Evolutionary conservation across 116 monocot genomes (phyloP).

Genomic region (Dioscorea cayenensis): DNA sequence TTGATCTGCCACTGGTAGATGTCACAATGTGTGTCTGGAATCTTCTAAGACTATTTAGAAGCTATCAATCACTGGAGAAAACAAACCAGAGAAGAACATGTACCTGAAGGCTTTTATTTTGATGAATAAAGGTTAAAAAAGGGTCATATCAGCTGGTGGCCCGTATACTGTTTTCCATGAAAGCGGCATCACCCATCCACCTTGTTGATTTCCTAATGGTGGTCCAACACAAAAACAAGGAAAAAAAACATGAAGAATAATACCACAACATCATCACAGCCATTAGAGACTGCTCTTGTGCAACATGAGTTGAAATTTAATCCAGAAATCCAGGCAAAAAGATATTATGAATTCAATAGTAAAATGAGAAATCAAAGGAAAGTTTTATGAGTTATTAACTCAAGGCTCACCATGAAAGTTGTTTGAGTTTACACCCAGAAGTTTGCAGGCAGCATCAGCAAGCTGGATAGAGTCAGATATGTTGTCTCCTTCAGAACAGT

Average conservation of each 20-base stretch:
- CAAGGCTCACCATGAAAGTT: conserved; percentile 36
- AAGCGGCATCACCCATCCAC: conserved; percentile 65
- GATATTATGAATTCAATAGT: not conserved
- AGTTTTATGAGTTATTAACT: not conserved
- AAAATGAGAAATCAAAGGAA: not conserved
- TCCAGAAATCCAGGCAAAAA: not conserved
- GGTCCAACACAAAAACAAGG: not conserved
- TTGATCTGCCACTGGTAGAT: too few relatives aligned
- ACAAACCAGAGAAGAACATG: not conserved
- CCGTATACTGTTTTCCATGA: conserved; percentile 89
- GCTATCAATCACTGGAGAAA: too few relatives aligned
- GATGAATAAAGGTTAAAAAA: conserved; percentile 29
- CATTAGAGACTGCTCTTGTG: too few relatives aligned
- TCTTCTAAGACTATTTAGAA: too few relatives aligned
- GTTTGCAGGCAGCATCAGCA: conserved; percentile 67
- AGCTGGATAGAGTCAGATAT: conserved; percentile 78
- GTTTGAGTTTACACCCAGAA: conserved; percentile 40
- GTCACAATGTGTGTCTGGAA: too few relatives aligned
- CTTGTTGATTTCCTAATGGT: conserved; percentile 36
- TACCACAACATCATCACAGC: too few relatives aligned
- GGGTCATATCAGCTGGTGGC: conserved; percentile 69
- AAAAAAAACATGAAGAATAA: too few relatives aligned
- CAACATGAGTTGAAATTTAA: too few relatives aligned
- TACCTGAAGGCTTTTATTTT: too few relatives aligned
- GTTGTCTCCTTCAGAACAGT: conserved; percentile 96